Evolutionary conservation across 805 yeast species (phyloP), one percentile per base, ranked within the genome.

Genomic region (Jamesozyma piceae): DNA sequence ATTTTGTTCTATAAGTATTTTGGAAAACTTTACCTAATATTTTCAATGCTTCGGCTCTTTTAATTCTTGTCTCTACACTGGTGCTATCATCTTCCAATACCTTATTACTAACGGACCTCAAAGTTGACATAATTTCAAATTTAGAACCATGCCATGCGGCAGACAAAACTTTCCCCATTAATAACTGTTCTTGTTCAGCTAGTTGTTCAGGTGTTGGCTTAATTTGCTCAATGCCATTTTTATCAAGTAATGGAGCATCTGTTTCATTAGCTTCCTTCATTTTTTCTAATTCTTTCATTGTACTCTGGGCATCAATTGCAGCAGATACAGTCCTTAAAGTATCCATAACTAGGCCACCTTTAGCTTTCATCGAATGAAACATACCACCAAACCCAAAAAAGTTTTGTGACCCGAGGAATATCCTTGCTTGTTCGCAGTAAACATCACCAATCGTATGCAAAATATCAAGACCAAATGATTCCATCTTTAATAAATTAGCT

Each of bases 91-190:
- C 90, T 41, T 75, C 71, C 37, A 84, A 62, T 2, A 83, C 71
- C 34, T 64, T 66, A 51, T 81, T 82, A 63, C 90, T 82, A 11
- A 83, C 92, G 11, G 71, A 75, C 50, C 85, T 74, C 41, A 82
- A 69, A 0, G 87, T 82, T 13, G 81, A 71, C 58, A 79, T 82
- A 41, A 84, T 83, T 59, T 84, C 94, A 56, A 78, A 82, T 54
- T 75, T 80, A 11, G 89, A 78, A 0, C 90, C 87, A 11, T 78
- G 77, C 94, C 94, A 84, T 8, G 92, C 92, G 2, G 89, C 90
- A 8, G 84, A 81, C 29, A 84, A 64, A 17, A 83, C 84, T 59
- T 83, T 84, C 18, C 90, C 92, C 71, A 82, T 78, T 49, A 84
- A 64, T 27, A 79, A 69, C 57, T 82, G 79, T 55, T 83, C 90